Evolutionary conservation across 2,329 filamentous ascomycete genomes (phyloP).

Genomic region (Alternaria dauci): DNA sequence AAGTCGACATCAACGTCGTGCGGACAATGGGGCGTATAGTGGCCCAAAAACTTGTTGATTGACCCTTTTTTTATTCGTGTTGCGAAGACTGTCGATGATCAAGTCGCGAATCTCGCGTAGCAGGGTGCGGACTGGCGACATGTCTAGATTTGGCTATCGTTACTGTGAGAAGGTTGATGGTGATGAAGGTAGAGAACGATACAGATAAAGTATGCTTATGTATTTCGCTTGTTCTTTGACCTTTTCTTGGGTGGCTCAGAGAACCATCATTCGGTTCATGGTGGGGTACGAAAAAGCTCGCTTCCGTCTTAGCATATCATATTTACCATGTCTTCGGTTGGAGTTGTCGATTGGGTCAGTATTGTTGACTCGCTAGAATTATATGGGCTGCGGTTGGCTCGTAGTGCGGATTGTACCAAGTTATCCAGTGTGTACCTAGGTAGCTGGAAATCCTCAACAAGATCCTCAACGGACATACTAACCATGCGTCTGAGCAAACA

Average conservation of each 20-base stretch:
- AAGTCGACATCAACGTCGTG: background rate
- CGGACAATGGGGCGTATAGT: background rate
- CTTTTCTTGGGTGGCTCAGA: background rate
- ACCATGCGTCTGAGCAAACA: background rate
- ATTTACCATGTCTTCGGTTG: background rate
- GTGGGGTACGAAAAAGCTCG: background rate
- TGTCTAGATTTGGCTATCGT: background rate
- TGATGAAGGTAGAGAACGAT: background rate
- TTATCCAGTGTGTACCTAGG: background rate
- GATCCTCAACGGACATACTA: background rate
- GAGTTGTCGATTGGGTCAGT: background rate
- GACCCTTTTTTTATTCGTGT: background rate
- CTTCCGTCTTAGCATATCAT: background rate
- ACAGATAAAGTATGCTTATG: background rate
- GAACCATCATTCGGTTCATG: background rate
- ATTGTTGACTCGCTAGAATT: background rate
- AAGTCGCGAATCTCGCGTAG: background rate
- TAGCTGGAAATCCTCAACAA: background rate
- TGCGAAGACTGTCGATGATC: background rate
- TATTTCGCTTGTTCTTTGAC: background rate
- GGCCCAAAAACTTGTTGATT: background rate
- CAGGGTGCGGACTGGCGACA: background rate
- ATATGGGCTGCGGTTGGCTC: background rate
- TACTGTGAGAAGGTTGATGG: background rate
- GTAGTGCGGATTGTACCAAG: background rate